These are phyloP conservation scores for Xylaria sp. DNA, from an alignment of 495 filamentous ascomycete species.

Conservation along the genomic window DNA sequence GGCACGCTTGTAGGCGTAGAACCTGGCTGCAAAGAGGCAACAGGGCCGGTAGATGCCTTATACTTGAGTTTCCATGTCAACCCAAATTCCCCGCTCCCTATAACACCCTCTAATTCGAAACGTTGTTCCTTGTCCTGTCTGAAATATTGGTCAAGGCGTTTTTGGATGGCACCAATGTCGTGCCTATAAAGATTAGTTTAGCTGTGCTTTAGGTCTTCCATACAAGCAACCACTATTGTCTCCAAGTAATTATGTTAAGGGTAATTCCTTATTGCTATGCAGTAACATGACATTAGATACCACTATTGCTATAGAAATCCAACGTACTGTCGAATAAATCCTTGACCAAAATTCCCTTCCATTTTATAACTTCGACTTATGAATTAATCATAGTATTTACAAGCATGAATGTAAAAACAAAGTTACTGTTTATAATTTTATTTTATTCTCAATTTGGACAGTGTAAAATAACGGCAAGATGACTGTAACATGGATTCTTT, in stretches of 20 bases:
- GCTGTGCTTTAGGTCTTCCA: background rate
- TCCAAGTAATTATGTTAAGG: too few relatives aligned
- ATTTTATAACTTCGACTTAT: too few relatives aligned
- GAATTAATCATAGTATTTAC: background rate
- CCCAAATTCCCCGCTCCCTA: background rate
- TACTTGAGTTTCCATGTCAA: constrained; percentile 5
- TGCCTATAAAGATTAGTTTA: background rate
- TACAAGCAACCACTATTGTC: background rate
- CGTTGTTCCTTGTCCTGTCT: constrained; percentile 2
- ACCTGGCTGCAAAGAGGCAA: background rate
- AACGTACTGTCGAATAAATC: too few relatives aligned
- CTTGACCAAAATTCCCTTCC: too few relatives aligned
- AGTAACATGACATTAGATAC: too few relatives aligned
- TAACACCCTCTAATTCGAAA: background rate
- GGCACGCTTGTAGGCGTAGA: background rate
- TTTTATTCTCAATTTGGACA: background rate
- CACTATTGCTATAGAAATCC: too few relatives aligned
- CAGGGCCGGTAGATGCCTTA: background rate
- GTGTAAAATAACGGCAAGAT: background rate
- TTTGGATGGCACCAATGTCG: background rate
- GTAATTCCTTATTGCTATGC: too few relatives aligned
- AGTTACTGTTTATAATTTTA: background rate
- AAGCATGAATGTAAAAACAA: background rate
- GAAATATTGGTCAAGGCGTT: background rate
- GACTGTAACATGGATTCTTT: background rate